These are phyloP conservation scores for Aspergillus pseudoviridinutans DNA, from an alignment of 2,329 filamentous ascomycete genomes.

Conservation along the genomic window DNA sequence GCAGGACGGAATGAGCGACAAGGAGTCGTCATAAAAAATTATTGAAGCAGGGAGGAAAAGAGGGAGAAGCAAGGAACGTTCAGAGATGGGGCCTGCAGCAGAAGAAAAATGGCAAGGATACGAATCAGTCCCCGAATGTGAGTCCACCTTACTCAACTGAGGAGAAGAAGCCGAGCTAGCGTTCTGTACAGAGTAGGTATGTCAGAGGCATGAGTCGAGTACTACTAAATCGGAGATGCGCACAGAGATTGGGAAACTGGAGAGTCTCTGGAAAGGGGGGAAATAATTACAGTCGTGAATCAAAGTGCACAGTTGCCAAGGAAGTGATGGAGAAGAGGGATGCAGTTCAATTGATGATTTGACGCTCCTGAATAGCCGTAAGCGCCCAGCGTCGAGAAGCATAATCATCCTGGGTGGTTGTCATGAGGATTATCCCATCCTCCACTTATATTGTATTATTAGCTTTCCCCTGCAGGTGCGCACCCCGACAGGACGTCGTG, in stretches of 20 bases:
- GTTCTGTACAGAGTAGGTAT: neutral
- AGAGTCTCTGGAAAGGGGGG: neutral
- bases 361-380: neutral
- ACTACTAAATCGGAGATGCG: neutral
- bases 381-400: neutral
- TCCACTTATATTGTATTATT: neutral
- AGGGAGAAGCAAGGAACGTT: neutral
- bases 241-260: neutral
- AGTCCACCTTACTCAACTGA: neutral
- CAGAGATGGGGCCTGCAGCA: neutral
- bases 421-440: neutral
- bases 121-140: neutral
- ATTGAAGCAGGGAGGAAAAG: neutral
- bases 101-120: neutral
- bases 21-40: neutral
- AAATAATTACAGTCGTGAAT: neutral
- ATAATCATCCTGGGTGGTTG: neutral
- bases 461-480: neutral
- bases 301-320: neutral
- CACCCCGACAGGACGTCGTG: neutral
- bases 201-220: neutral
- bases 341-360: neutral
- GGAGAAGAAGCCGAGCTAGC: neutral
- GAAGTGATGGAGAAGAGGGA: neutral
- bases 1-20: neutral